Evolutionary conservation across 2,329 filamentous ascomycete genomes (phyloP), one percentile per base, ranked within the genome.

Genomic region (Septoria linicola): DNA sequence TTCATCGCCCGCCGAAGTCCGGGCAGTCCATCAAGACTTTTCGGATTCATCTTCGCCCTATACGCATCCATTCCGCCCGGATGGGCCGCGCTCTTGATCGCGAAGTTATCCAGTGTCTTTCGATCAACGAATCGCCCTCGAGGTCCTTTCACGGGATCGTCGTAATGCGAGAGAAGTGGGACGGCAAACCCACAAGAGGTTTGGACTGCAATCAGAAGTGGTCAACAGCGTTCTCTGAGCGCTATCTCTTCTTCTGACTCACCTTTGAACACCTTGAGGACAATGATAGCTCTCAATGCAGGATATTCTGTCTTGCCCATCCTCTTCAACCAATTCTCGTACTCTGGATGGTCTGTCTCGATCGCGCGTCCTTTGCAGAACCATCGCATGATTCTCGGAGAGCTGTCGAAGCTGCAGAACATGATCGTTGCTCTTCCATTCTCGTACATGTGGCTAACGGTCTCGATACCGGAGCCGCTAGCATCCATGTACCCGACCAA

Each of bases 381-480:
- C 42, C 86, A 73, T 4, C 84, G 73, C 66, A 86, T 65, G 62
- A 88, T 87, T 48, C 81, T 74, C 13, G 84, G 83, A 0, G 72
- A 64, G 3, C 72, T 59, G 1, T 78, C 80, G 57, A 86, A 87
- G 17, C 80, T 83, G 66, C 80, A 85, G 70, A 90, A 89, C 77
- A 89, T 83, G 63, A 91, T 71, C 4, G 85, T 89, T 14, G 87
- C 78, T 13, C 88, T 80, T 23, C 83, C 85, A 62, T 91, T 91
- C 64, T 92, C 87, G 65, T 88, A 84, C 8, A 88, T 70, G 63
- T 91, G 87, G 3, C 81, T 76, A 54, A 91, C 84, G 2, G 87
- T 91, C 72, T 92, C 88, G 63, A 78, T 83, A 19, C 87, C 87
- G 25, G 83, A 87, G 23, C 87, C 88, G 1, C 84, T 89, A 54